Evolutionary conservation across 176 grass and related monocot genomes (phyloP), one percentile per base, ranked within the genome.

Genomic region (Puccinellia tenuiflora): DNA sequence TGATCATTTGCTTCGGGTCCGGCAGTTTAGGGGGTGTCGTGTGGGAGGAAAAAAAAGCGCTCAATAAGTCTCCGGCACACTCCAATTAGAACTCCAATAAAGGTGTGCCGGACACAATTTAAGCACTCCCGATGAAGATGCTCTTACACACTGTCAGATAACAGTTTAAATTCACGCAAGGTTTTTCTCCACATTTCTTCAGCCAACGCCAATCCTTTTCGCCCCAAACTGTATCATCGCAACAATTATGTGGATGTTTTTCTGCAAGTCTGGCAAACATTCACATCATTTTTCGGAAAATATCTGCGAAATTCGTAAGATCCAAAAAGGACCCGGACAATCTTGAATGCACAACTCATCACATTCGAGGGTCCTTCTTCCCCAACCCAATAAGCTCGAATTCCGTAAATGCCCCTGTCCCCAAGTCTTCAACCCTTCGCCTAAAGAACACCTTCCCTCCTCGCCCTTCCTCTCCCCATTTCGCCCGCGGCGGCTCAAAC

Each of bases 401-500:
- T 86, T 37, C 51, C 83, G 43, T n/a, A 82, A 89, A 72, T 43
- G 11, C 52, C 78, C 72, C 43, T 64, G 40, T 24, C 6, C 8
- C 34, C 38, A 9, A 33, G 15, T 37, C 40, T 70, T 77, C 82
- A 69, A 52, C 70, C 31, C 77, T 80, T 68, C 60, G 24, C 82
- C 60, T 59, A 51, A 61, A 57, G 48, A 26, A 17, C 53, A 77
- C 79, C 77, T 80, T 42, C 52, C 9, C 3, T 25, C 62, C 51
- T 62, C 26, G 1, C 68, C 39, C 10, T 35, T 2, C 46, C 16
- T 1, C 15, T 21, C 21, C n/a, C 69, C 29, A 63, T 25, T 78
- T 26, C 66, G 83, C 35, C 46, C 65, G 65, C 84, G 73, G 73
- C 73, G 80, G 78, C 29, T 38, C 48, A 89, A 68, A 72, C 75